Evolutionary conservation across 176 grass and related monocot species (phyloP).

Genomic region (Urochloa ruziziensis): DNA sequence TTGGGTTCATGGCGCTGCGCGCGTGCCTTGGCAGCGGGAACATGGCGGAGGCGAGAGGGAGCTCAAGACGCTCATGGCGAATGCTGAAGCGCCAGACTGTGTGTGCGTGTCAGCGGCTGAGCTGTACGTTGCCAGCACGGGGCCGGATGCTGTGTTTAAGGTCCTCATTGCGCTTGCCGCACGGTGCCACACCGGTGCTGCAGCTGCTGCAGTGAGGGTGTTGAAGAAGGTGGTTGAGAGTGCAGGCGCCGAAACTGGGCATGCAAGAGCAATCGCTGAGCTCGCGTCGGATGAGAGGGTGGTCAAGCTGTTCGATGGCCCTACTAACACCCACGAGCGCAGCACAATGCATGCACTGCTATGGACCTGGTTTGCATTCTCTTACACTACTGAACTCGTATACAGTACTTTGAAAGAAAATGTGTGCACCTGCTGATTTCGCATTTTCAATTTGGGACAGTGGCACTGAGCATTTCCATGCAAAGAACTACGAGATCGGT

Average conservation of each 20-base stretch:
- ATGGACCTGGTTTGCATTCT: constrained; percentile 72
- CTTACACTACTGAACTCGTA: constrained; percentile 10
- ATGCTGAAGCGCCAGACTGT: constrained; percentile 49
- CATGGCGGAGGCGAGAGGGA: constrained; percentile 70
- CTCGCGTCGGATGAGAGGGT: constrained; percentile 82
- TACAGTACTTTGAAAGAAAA: not conserved
- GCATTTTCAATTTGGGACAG: constrained; percentile 45
- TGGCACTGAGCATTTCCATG: constrained; percentile 72
- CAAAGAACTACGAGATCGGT: constrained; percentile 60
- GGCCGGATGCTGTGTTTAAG: constrained; percentile 51
- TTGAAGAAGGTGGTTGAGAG: constrained; percentile 59
- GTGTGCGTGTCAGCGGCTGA: constrained; percentile 71
- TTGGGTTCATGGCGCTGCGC: constrained; percentile 59
- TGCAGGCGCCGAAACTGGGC: constrained; percentile 28
- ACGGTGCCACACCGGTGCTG: constrained; percentile 46
- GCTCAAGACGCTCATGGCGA: constrained; percentile 64
- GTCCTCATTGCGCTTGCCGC: constrained; percentile 58
- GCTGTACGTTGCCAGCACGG: constrained; percentile 57
- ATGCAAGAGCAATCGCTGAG: constrained; percentile 61
- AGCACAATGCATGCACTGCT: constrained; percentile 78
- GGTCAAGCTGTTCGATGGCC: constrained; percentile 57
- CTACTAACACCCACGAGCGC: constrained; percentile 52
- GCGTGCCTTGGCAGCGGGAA: constrained; percentile 62
- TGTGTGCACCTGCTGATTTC: constrained; percentile 1
- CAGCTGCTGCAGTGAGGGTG: constrained; percentile 63